These are phyloP conservation scores for Vanrija sp. DNA, from an alignment of 1,284 basidiomycete genomes.

Conservation along the genomic window DNA sequence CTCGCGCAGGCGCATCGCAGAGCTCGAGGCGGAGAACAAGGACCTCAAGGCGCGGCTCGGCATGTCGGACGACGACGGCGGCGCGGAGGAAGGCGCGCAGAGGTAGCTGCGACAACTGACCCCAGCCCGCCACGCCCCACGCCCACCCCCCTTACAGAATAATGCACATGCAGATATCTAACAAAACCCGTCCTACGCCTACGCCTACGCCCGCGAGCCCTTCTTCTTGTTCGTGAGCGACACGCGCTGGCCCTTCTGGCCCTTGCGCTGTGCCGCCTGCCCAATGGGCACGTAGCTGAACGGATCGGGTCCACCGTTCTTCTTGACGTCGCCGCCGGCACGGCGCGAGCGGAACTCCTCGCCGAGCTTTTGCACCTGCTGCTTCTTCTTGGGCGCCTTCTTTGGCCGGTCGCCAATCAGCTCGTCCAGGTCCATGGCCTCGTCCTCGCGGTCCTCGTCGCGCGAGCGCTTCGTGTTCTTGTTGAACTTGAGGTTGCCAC, in stretches of 20 bases:
- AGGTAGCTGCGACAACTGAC: too few species aligned
- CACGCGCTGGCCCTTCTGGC: constrained; percentile 28
- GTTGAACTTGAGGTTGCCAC: constrained; percentile 89
- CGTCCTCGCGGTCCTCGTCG: constrained; percentile 57
- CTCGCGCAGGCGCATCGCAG: constrained; percentile 4
- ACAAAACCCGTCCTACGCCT: not conserved
- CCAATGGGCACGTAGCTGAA: constrained; percentile 85
- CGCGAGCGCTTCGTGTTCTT: constrained; percentile 91
- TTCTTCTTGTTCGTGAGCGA: constrained; percentile 50
- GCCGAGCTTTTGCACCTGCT: constrained; percentile 57
- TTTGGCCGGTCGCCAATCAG: constrained; percentile 58
- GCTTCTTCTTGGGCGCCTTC: constrained; percentile 50
- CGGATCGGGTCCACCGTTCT: constrained; percentile 72
- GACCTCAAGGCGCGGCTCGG: constrained; percentile 15
- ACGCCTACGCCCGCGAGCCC: constrained; percentile 34
- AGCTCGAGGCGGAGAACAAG: constrained; percentile 21
- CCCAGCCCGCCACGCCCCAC: too few species aligned
- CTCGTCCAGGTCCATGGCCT: constrained; percentile 50
- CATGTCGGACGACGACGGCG: too few species aligned
- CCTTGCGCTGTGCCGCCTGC: constrained; percentile 59
- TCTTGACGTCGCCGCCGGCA: constrained; percentile 89
- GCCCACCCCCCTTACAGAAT: not conserved
- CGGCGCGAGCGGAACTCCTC: constrained; percentile 75
- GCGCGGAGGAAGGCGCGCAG: too few species aligned
- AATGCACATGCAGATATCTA: not conserved